Conservation (phyloP, 441 rosid species). For the Rhodomyrtus psidioides region DNA sequence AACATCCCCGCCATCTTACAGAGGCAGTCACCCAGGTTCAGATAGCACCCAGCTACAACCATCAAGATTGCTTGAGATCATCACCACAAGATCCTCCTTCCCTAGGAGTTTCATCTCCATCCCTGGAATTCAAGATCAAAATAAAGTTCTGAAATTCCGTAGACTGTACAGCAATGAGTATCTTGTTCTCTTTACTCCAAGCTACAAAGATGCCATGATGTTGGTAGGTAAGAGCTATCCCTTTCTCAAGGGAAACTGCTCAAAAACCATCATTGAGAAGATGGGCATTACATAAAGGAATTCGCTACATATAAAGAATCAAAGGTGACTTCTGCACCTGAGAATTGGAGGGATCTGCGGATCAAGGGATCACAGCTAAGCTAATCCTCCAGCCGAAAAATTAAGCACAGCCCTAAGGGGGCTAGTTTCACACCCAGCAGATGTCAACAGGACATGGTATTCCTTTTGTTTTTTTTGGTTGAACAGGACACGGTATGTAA, state of each 20-base stretch:
- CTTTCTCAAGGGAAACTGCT: constrained; percentile 49
- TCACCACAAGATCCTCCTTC: constrained; percentile 49
- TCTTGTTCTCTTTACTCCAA: constrained; percentile 56
- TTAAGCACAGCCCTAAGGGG: constrained; percentile 56
- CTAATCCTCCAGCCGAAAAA: constrained; percentile 52
- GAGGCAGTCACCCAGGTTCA: constrained; percentile 39
- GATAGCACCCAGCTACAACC: constrained; percentile 48
- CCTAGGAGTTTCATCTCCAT: constrained; percentile 62
- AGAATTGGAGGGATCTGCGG: constrained; percentile 55
- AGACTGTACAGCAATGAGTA: constrained; percentile 44
- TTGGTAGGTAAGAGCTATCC: constrained; percentile 68
- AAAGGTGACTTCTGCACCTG: constrained; percentile 43
- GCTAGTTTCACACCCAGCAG: constrained; percentile 53
- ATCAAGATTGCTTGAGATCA: constrained; percentile 53
- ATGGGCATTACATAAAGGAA: constrained; percentile 31
- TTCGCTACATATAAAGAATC: constrained; percentile 54
- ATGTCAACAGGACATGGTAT: constrained; percentile 39
- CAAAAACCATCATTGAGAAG: constrained; percentile 40
- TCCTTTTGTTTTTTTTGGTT: neutral
- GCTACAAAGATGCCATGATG: constrained; percentile 61
- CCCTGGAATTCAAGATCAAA: constrained; percentile 61
- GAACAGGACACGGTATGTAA: constrained; percentile 33
- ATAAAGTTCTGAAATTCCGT: constrained; percentile 44
- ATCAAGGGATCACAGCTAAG: constrained; percentile 73
- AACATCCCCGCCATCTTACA: constrained; percentile 29